Evolutionary conservation across 176 grass and related monocot genomes (phyloP).

Genomic region (Ensete glaucum): DNA sequence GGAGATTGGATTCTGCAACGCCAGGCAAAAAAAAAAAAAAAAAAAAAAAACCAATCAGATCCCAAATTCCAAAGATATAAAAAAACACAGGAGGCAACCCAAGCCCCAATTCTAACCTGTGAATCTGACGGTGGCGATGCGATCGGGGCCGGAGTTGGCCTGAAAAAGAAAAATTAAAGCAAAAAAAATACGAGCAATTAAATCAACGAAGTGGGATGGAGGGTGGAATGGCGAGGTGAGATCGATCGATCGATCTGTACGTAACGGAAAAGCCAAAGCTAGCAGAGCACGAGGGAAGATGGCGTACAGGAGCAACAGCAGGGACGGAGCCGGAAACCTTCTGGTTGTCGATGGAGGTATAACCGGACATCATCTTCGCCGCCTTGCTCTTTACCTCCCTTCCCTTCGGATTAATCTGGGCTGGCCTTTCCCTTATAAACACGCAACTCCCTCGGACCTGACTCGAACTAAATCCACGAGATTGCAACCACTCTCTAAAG

Average conservation of each 20-base stretch:
- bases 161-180: constrained; percentile 8
- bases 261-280: neutral
- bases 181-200: too few species aligned
- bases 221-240: neutral
- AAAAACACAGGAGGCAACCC: neutral
- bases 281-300: neutral
- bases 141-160: constrained; percentile 57
- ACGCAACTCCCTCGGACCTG: too few species aligned
- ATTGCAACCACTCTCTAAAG: too few species aligned
- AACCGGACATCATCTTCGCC: constrained; percentile 79
- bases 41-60: neutral
- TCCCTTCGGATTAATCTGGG: too few species aligned
- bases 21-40: neutral
- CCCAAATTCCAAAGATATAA: neutral
- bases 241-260: neutral
- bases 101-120: constrained; percentile 8
- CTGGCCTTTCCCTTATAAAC: too few species aligned
- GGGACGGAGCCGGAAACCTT: constrained; percentile 83
- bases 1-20: constrained; percentile 63
- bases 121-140: constrained; percentile 50
- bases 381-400: too few species aligned
- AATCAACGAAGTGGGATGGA: neutral
- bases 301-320: neutral
- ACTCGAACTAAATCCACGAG: too few species aligned
- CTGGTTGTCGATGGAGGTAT: constrained; percentile 70